A percentile compares a stretch with the other conserved stretches of the same genome.
Conservation (phyloP, 441 rosid genomes). For the Adansonia rubrostipa region DNA sequence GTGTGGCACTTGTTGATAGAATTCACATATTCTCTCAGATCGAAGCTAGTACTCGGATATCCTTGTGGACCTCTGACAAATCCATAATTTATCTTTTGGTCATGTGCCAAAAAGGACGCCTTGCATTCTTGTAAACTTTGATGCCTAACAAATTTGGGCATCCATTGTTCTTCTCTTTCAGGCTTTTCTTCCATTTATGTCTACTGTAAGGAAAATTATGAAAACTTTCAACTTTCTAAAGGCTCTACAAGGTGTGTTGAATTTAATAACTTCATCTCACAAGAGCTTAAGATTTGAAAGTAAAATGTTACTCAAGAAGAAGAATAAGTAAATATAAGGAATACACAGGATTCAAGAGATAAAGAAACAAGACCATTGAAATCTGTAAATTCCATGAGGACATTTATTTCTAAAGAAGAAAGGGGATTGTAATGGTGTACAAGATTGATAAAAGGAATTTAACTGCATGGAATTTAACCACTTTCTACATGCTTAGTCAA, state of each 20-base stretch:
- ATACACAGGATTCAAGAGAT: neutral
- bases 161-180: constrained; percentile 61
- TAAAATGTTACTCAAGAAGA: constrained; percentile 26
- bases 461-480: neutral
- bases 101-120: constrained; percentile 73
- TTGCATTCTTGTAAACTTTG: constrained; percentile 79
- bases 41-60: constrained; percentile 86
- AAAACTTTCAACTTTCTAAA: constrained; percentile 75
- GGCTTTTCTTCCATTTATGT: constrained; percentile 67
- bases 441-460: neutral
- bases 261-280: constrained; percentile 85
- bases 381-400: neutral
- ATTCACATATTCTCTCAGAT: constrained; percentile 86
- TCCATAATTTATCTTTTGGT: constrained; percentile 84
- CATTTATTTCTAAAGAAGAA: neutral
- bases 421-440: neutral
- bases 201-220: constrained; percentile 82
- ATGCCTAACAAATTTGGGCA: constrained; percentile 93
- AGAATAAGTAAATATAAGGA: neutral
- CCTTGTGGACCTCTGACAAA: constrained; percentile 86
- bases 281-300: constrained; percentile 47
- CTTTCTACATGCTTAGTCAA: neutral
- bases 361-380: neutral
- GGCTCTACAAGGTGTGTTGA: constrained; percentile 91
- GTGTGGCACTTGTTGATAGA: constrained; percentile 88